Conservation (phyloP, 1,284 basidiomycete species). For the Fomes fomentarius region DNA sequence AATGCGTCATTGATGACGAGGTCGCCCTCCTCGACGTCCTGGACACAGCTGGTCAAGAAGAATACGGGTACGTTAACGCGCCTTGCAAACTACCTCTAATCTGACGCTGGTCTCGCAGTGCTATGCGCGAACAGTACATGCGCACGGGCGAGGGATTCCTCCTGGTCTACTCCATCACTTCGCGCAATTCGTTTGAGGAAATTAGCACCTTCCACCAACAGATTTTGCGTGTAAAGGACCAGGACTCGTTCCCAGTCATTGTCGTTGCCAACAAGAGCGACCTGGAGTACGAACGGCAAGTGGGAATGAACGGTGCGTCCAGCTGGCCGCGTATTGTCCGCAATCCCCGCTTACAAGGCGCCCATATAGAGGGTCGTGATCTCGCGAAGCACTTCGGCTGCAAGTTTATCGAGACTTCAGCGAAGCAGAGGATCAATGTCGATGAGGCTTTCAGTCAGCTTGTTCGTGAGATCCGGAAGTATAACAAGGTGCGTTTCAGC, state of each 20-base stretch:
- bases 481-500: slow-evolving; percentile 75
- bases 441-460: slow-evolving; percentile 99
- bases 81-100: neutral
- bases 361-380: slow-evolving; percentile 87
- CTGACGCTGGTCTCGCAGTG: slow-evolving; percentile 53
- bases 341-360: slow-evolving; percentile 4
- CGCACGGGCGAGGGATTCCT: slow-evolving; percentile 98
- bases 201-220: slow-evolving; percentile 98
- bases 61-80: slow-evolving; percentile 84
- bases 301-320: slow-evolving; percentile 88
- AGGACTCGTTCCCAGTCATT: slow-evolving; percentile 97
- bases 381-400: slow-evolving; percentile 96
- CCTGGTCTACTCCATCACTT: slow-evolving; percentile 98
- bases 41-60: slow-evolving; percentile 98
- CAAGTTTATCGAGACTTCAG: slow-evolving; percentile 98
- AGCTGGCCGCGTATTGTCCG: neutral
- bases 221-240: slow-evolving; percentile 96
- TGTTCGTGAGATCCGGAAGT: slow-evolving; percentile 95
- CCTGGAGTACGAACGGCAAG: slow-evolving; percentile 96
- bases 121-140: slow-evolving; percentile 99
- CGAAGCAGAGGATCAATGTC: slow-evolving; percentile 98
- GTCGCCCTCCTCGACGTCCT: slow-evolving; percentile 97
- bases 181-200: slow-evolving; percentile 97
- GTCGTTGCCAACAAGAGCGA: slow-evolving; percentile 99
- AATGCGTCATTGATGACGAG: slow-evolving; percentile 97